Evolutionary conservation across 2,329 filamentous ascomycete genomes (phyloP), one percentile per base, ranked within the genome.

Genomic region (Lachnellula subtilissima): DNA sequence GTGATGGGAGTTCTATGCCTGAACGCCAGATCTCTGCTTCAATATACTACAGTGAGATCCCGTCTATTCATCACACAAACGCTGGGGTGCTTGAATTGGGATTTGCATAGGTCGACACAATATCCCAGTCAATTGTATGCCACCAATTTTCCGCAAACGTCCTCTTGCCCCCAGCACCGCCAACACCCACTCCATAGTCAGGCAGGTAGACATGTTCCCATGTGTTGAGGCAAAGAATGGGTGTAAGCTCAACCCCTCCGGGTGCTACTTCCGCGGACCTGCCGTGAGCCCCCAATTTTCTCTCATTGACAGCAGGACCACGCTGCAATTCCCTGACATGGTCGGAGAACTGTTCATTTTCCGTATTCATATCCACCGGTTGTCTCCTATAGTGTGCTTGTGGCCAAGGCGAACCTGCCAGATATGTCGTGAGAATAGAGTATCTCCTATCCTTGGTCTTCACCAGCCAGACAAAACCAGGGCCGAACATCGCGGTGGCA

Each of bases 401-500:
- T 3, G 89, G 83, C 73, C 93, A 94, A 4, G 94, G 94, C 7
- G 88, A 89, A 56, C 94, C 94, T 56, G 93, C 92, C 58, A 92
- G 84, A 78, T 97, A 99, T 55, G 94, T 99, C 65, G 85, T 81
- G 56, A 99, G 80, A 68, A 99, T 82, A 67, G 86, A 84, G 75
- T 78, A 79, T 35, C 76, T 73, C 19, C 58, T 58, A 23, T 55
- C 71, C 70, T 75, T 74, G 43, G 58, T 57, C 65, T 77, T 78
- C 68, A 97, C 89, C 59, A 99, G 86, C 94, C 94, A 99, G 70
- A 97, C 88, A 75, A 95, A 97, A 62, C 94, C 94, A 0, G 93
- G 92, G 53, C 93, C 94, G 76, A 99, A 97, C 91, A 97, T 97
- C 75, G 85, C 82, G 64, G 84, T 80, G 56, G 93, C 93, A 42